Percentiles rank a stretch among this genome's conserved stretches.
These are phyloP conservation scores for Penicillium verhagenii DNA, from an alignment of 495 filamentous ascomycete species.

Conservation along the genomic window DNA sequence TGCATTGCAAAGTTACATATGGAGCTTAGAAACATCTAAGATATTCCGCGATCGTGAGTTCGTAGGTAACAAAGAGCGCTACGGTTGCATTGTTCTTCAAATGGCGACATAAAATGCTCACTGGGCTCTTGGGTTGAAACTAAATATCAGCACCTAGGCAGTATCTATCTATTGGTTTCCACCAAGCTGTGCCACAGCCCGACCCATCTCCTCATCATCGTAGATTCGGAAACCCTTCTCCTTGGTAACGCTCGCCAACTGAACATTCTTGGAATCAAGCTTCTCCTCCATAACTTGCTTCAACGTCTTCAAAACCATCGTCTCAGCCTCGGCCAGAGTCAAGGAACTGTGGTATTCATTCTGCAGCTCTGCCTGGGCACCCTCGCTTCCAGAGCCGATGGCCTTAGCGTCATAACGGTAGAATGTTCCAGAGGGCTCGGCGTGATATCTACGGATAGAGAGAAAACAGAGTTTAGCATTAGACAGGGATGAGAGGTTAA, in stretches of 20 bases:
- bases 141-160: slow-evolving; percentile 17
- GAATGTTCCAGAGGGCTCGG: slow-evolving; percentile 95
- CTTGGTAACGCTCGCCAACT: slow-evolving; percentile 96
- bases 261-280: slow-evolving; percentile 96
- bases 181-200: slow-evolving; percentile 73
- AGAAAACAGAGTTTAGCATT: background rate
- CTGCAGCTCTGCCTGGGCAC: slow-evolving; percentile 95
- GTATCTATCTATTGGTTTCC: slow-evolving; percentile 41
- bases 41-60: too few species aligned
- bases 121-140: slow-evolving; percentile 5
- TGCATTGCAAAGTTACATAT: too few species aligned
- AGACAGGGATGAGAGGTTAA: background rate
- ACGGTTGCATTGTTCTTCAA: background rate
- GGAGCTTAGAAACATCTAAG: too few species aligned
- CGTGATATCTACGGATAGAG: slow-evolving; percentile 69
- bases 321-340: slow-evolving; percentile 89
- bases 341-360: slow-evolving; percentile 98
- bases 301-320: slow-evolving; percentile 92
- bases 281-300: slow-evolving; percentile 99
- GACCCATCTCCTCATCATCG: slow-evolving; percentile 92
- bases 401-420: slow-evolving; percentile 99
- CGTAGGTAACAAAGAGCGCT: too few species aligned
- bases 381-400: slow-evolving; percentile 94
- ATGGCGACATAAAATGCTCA: slow-evolving; percentile 4
- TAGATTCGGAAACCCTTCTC: slow-evolving; percentile 98